A percentile compares a stretch with the other conserved stretches of the same genome.
These are phyloP conservation scores for Tolypocladium inflatum DNA, from an alignment of 2,329 filamentous ascomycete genomes.

Conservation along the genomic window DNA sequence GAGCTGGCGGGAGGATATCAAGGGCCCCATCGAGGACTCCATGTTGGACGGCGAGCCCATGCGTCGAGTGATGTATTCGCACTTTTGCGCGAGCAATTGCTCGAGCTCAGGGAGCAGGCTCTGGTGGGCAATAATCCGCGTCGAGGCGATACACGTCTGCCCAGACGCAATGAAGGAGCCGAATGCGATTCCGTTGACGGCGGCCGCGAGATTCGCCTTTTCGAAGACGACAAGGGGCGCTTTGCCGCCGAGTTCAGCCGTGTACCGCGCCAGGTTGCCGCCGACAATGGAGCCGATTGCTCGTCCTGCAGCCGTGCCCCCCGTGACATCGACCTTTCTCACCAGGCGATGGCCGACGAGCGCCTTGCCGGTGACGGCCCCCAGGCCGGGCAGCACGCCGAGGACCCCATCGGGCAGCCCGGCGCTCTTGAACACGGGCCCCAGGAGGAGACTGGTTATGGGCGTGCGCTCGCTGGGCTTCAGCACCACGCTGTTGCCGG, in stretches of 20 bases:
- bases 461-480: conserved; percentile 57
- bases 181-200: conserved; percentile 60
- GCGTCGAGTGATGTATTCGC: conserved; percentile 39
- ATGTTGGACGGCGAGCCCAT: conserved; percentile 49
- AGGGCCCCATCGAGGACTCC: conserved; percentile 53
- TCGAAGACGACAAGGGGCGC: conserved; percentile 59
- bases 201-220: conserved; percentile 53
- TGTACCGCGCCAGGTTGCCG: conserved; percentile 59
- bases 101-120: conserved; percentile 56
- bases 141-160: conserved; percentile 58
- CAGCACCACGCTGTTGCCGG: conserved; percentile 49
- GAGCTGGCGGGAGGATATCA: conserved; percentile 55
- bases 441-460: conserved; percentile 49
- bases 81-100: conserved; percentile 53
- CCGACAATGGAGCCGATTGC: conserved; percentile 58
- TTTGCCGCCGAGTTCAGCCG: conserved; percentile 64
- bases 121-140: conserved; percentile 65
- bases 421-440: conserved; percentile 51
- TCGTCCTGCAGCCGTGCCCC: conserved; percentile 61
- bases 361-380: conserved; percentile 39
- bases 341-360: conserved; percentile 42
- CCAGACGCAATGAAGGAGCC: conserved; percentile 46
- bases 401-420: conserved; percentile 64
- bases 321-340: conserved; percentile 66
- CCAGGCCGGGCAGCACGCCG: conserved; percentile 49